phyloP scores from a whole-genome alignment of 2,329 filamentous ascomycete species.

The Beauveria brongniartii region DNA sequence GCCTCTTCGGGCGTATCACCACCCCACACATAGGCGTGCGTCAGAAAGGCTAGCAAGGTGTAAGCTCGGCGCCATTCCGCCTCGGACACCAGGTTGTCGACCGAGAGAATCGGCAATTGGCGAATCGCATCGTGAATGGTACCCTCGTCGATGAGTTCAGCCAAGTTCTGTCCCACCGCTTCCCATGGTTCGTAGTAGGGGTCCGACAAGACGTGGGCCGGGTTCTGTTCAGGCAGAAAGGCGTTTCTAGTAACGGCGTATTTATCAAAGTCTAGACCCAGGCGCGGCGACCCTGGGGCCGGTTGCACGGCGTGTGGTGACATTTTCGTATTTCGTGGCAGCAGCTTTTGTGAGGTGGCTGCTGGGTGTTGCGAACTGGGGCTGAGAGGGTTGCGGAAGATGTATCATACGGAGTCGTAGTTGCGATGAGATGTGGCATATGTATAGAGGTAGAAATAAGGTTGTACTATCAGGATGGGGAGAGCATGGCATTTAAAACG shows the following conservation, averaged over 20 bases:
- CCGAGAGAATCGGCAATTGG: slow-evolving; percentile 60
- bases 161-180: slow-evolving; percentile 56
- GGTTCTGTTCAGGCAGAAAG: slow-evolving; percentile 67
- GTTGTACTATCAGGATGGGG: background rate
- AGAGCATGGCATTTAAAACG: background rate
- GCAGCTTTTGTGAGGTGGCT: background rate
- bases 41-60: slow-evolving; percentile 66
- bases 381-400: too few species aligned
- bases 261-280: slow-evolving; percentile 22
- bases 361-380: background rate
- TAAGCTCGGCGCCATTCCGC: slow-evolving; percentile 78
- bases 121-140: slow-evolving; percentile 57
- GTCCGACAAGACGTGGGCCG: slow-evolving; percentile 56
- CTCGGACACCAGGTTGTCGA: slow-evolving; percentile 52
- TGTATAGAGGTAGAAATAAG: background rate
- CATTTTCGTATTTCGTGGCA: slow-evolving; percentile 21
- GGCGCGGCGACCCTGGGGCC: slow-evolving; percentile 14
- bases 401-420: too few species aligned
- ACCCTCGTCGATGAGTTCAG: slow-evolving; percentile 55
- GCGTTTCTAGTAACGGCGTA: slow-evolving; percentile 49
- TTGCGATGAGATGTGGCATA: too few species aligned
- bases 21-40: slow-evolving; percentile 87
- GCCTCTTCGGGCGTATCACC: slow-evolving; percentile 68
- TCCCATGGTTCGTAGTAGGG: slow-evolving; percentile 79
- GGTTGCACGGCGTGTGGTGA: slow-evolving; percentile 33